Percentiles rank a stretch among this genome's conserved stretches.
Evolutionary conservation across 371 early-diverging fungal genomes (phyloP).

Genomic region (Rhizopus sp.): DNA sequence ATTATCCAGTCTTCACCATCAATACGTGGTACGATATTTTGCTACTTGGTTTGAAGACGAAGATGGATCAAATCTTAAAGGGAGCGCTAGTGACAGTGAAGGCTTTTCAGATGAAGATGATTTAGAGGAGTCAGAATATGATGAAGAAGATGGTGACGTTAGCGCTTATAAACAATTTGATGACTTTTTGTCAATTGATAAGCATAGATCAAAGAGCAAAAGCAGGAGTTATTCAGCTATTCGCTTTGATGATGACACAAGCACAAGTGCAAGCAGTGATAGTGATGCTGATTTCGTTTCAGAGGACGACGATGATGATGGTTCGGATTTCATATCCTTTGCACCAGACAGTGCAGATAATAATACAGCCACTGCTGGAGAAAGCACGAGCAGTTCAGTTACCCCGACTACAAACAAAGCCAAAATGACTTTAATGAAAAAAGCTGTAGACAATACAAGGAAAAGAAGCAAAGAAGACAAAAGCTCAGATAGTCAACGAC

Average conservation of each 20-base stretch:
- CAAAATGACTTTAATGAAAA: slow-evolving; percentile 11
- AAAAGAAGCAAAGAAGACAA: slow-evolving; percentile 25
- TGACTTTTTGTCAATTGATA: slow-evolving; percentile 56
- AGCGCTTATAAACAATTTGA: slow-evolving; percentile 51
- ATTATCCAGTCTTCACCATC: slow-evolving; percentile 87
- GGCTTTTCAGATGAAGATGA: slow-evolving; percentile 49
- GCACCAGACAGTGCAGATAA: slow-evolving; percentile 20
- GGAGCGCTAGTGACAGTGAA: slow-evolving; percentile 53
- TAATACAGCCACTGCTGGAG: slow-evolving; percentile 9
- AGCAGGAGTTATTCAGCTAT: slow-evolving; percentile 58
- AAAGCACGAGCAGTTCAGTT: slow-evolving; percentile 6
- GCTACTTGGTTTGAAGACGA: slow-evolving; percentile 92
- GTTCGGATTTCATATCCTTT: slow-evolving; percentile 38
- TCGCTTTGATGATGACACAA: slow-evolving; percentile 50
- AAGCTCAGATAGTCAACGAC: slow-evolving; percentile 21
- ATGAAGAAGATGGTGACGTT: slow-evolving; percentile 47
- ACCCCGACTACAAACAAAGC: slow-evolving; percentile 15
- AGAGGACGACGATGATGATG: slow-evolving; percentile 23
- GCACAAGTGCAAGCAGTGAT: slow-evolving; percentile 20
- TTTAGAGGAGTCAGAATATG: slow-evolving; percentile 44
- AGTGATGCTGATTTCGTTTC: slow-evolving; percentile 25
- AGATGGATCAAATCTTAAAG: slow-evolving; percentile 26
- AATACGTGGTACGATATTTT: slow-evolving; percentile 91
- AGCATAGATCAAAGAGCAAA: slow-evolving; percentile 38
- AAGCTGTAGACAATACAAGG: slow-evolving; percentile 22